Percentiles rank a stretch among this genome's conserved stretches.
Conservation (phyloP, 306 rosid species). For the Cicer arietinum region DNA sequence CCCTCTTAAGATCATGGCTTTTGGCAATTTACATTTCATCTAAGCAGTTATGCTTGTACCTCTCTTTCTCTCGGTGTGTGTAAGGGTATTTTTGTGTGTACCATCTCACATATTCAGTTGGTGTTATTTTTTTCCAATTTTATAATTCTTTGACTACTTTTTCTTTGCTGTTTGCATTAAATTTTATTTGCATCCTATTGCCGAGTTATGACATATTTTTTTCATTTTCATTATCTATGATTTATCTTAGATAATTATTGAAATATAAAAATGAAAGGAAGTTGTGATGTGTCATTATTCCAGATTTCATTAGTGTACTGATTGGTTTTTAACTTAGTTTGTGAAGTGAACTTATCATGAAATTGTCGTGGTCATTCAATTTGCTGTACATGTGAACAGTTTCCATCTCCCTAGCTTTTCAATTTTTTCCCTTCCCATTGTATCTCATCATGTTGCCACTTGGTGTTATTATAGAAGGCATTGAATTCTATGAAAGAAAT, state of each 20-base stretch:
- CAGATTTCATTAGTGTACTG: slow-evolving; percentile 15
- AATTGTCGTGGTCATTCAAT: slow-evolving; percentile 3
- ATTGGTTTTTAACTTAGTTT: slow-evolving; percentile 7
- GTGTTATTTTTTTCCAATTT: neutral
- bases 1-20: neutral
- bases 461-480: slow-evolving; percentile 34
- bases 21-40: neutral
- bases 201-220: neutral
- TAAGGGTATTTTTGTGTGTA: neutral
- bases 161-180: neutral
- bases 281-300: neutral
- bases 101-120: slow-evolving; percentile 14
- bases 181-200: neutral
- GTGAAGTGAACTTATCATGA: slow-evolving; percentile 14
- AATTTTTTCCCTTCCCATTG: neutral
- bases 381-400: neutral
- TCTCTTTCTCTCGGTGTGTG: neutral
- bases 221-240: slow-evolving; percentile 4
- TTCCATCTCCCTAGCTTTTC: slow-evolving; percentile 19
- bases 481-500: slow-evolving; percentile 14
- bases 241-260: slow-evolving; percentile 12
- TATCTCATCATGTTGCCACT: neutral
- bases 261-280: slow-evolving; percentile 11
- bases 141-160: slow-evolving; percentile 14
- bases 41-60: neutral